Conservation (phyloP, 2,329 filamentous ascomycete genomes). For the Cladosporium velox region DNA sequence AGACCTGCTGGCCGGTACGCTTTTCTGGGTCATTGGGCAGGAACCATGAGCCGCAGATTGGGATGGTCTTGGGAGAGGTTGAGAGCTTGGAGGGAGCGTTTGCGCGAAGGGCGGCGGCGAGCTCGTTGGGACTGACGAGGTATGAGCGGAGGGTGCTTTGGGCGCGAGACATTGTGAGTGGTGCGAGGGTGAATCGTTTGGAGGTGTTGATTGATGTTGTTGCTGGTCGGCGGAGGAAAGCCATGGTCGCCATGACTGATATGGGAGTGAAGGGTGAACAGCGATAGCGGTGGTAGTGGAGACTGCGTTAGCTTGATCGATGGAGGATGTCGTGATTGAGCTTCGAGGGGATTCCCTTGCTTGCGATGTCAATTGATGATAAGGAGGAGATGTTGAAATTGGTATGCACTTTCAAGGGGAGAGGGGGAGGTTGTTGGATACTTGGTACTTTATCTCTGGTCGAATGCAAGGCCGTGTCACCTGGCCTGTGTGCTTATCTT, state of each 20-base stretch:
- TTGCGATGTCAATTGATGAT: slow-evolving; percentile 4
- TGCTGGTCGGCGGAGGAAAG: slow-evolving; percentile 24
- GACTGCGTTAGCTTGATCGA: slow-evolving; percentile 14
- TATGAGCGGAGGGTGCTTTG: slow-evolving; percentile 67
- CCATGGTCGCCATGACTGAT: slow-evolving; percentile 24
- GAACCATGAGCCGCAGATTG: slow-evolving; percentile 93
- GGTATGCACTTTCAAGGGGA: not conserved
- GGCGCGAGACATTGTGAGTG: slow-evolving; percentile 41
- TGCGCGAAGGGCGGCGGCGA: slow-evolving; percentile 77
- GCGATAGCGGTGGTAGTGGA: slow-evolving; percentile 3
- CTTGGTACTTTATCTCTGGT: slow-evolving; percentile 5
- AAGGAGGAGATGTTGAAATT: not conserved
- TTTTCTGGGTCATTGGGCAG: slow-evolving; percentile 80
- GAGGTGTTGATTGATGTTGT: slow-evolving; percentile 20
- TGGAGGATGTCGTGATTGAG: slow-evolving; percentile 12
- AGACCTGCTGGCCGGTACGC: slow-evolving; percentile 77
- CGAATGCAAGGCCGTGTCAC: slow-evolving; percentile 2
- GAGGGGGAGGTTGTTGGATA: not conserved
- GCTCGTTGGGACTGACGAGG: slow-evolving; percentile 80
- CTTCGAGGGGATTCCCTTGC: not conserved
- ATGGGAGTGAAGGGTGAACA: not conserved
- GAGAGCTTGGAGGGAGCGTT: slow-evolving; percentile 73
- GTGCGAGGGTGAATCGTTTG: slow-evolving; percentile 24
- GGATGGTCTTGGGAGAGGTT: slow-evolving; percentile 78
- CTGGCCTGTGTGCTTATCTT: slow-evolving; percentile 8